Percentiles rank a stretch among this genome's conserved stretches.
Evolutionary conservation across 2,329 filamentous ascomycete species (phyloP).

Genomic region (Microdochium paspali): DNA sequence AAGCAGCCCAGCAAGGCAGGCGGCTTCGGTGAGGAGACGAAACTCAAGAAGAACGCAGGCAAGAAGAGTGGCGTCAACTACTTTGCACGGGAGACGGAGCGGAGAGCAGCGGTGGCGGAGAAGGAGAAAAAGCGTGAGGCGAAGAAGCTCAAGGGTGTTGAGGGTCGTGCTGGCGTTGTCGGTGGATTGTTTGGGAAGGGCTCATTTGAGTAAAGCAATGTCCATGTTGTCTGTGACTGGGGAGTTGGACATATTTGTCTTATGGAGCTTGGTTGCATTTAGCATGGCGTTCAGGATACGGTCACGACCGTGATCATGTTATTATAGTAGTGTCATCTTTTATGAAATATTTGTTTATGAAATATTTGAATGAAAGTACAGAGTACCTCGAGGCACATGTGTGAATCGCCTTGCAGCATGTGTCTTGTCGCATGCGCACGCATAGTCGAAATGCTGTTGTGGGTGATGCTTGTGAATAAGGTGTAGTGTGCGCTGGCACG

Average conservation of each 20-base stretch:
- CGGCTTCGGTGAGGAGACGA: slow-evolving; percentile 37
- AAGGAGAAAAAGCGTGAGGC: slow-evolving; percentile 48
- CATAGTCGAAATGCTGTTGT: too few species aligned
- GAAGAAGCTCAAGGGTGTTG: slow-evolving; percentile 47
- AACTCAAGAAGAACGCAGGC: slow-evolving; percentile 50
- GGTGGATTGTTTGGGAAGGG: slow-evolving; percentile 50
- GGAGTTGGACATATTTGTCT: background rate
- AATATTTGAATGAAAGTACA: too few species aligned
- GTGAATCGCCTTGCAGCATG: too few species aligned
- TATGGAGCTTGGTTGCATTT: too few species aligned
- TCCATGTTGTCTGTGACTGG: background rate
- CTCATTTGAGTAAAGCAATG: slow-evolving; percentile 34
- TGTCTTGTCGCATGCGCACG: too few species aligned
- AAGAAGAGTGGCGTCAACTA: slow-evolving; percentile 53
- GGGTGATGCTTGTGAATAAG: too few species aligned
- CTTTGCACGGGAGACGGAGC: slow-evolving; percentile 50
- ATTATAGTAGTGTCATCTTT: too few species aligned
- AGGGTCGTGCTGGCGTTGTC: slow-evolving; percentile 45
- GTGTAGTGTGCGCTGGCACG: too few species aligned
- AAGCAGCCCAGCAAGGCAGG: slow-evolving; percentile 12
- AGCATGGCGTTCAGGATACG: too few species aligned
- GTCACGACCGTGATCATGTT: too few species aligned
- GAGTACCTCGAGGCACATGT: too few species aligned
- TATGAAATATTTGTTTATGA: too few species aligned
- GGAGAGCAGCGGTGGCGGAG: slow-evolving; percentile 43